Percentiles rank a stretch among this genome's conserved stretches.
phyloP scores from a whole-genome alignment of 2,329 filamentous ascomycete genomes.

The Lachnum nothofagi region DNA sequence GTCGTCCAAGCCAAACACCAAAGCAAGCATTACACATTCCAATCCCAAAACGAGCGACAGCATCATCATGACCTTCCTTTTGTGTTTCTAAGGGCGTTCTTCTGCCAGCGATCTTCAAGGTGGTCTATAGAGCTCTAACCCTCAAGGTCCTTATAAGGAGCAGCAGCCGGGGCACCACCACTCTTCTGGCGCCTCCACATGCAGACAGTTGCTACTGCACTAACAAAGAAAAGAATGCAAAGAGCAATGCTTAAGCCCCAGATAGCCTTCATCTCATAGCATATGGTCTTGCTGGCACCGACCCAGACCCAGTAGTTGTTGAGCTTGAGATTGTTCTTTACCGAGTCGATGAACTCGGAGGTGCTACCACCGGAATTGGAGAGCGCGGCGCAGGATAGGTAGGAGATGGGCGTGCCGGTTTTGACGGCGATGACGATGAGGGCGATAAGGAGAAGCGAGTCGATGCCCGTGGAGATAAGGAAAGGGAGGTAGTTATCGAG shows the following conservation, averaged over 20 bases:
- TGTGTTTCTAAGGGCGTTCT: neutral
- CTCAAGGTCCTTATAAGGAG: constrained; percentile 22
- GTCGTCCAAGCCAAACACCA: constrained; percentile 13
- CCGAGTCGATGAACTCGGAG: constrained; percentile 40
- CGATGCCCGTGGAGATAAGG: constrained; percentile 60
- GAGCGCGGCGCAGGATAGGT: constrained; percentile 63
- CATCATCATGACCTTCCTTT: constrained; percentile 10
- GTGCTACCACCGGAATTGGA: constrained; percentile 38
- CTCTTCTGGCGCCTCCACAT: constrained; percentile 45
- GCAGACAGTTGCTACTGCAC: constrained; percentile 51
- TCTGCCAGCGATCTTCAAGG: neutral
- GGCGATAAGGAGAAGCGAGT: constrained; percentile 67
- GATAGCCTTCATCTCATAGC: constrained; percentile 78
- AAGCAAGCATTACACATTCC: constrained; percentile 15
- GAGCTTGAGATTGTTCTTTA: constrained; percentile 40
- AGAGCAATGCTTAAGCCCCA: constrained; percentile 82
- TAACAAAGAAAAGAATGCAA: constrained; percentile 65
- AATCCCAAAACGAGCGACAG: constrained; percentile 12
- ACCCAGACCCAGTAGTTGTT: constrained; percentile 46
- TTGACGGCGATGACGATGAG: constrained; percentile 72
- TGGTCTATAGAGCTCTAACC: constrained; percentile 1
- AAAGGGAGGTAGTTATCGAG: constrained; percentile 71
- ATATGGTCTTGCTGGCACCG: constrained; percentile 56
- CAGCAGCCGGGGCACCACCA: neutral
- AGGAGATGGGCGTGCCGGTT: constrained; percentile 74